These are phyloP conservation scores for Cutaneotrichosporon arboriforme DNA, from an alignment of 1,284 basidiomycete genomes.

Conservation along the genomic window DNA sequence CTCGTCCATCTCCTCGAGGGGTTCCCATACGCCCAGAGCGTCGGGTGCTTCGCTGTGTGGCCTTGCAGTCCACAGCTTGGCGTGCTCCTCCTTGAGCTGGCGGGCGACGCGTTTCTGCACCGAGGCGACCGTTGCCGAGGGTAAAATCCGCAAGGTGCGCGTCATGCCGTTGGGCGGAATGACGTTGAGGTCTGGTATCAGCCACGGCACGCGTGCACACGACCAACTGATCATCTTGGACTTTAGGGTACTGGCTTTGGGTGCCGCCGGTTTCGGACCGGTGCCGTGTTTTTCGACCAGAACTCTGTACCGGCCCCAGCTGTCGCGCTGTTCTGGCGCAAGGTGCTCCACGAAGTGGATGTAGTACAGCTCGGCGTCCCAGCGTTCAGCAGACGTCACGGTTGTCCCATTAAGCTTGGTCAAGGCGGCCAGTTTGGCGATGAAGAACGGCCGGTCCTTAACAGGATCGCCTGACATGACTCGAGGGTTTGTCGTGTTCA, in stretches of 20 bases:
- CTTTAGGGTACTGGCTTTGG: conserved; percentile 11
- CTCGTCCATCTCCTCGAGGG: conserved; percentile 18
- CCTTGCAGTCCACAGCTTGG: conserved; percentile 9
- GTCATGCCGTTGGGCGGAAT: conserved; percentile 16
- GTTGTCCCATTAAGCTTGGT: conserved; percentile 53
- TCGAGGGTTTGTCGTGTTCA: conserved; percentile 12
- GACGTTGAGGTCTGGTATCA: conserved; percentile 10
- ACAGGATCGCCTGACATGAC: conserved; percentile 1
- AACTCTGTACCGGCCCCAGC: conserved; percentile 31
- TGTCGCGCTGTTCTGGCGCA: not conserved
- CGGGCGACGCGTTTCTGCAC: conserved; percentile 8
- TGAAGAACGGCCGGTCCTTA: conserved; percentile 54
- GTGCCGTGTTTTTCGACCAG: conserved; percentile 21
- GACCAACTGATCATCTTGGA: conserved; percentile 37
- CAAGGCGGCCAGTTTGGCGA: conserved; percentile 67
- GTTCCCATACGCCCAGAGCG: conserved; percentile 13
- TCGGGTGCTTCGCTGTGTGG: conserved; percentile 2
- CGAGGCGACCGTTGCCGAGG: conserved; percentile 3
- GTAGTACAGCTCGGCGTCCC: conserved; percentile 83
- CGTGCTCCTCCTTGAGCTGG: conserved; percentile 2
- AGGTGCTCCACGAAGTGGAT: conserved; percentile 56
- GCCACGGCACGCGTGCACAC: not conserved
- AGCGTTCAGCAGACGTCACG: conserved; percentile 57
- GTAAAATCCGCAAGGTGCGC: conserved; percentile 13
- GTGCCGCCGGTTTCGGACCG: not conserved